Base-by-base conservation (phyloP, 2,329 filamentous ascomycete species). In the Ophiosphaerella korrae region DNA sequence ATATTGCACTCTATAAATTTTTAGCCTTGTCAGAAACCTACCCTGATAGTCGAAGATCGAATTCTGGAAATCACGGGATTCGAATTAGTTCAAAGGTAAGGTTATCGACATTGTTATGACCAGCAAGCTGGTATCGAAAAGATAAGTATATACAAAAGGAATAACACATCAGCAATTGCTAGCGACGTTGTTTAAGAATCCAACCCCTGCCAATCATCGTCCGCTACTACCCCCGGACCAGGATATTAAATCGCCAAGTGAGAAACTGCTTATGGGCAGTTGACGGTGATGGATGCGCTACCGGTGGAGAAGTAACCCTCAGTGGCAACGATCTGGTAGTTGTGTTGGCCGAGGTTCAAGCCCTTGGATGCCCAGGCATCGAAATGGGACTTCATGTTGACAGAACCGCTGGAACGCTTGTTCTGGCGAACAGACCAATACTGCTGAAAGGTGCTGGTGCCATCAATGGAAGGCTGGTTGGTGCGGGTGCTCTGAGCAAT, bases 281-380 rank as follows among this genome's bases (percentile, higher is more conserved):
- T 59, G 42, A 82, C 79, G 50, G 75, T 82, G 60, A 83, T 82
- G 41, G 62, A 66, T 12, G 80, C 72, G 40, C 67, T 75, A 0
- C 82, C 81, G 50, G 70, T 74, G 66, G 78, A 80, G 62, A 75
- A 73, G 70, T 82, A 83, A 2, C 80, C 82, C 72, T 83, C 81
- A 1, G 78, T 79, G 16, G 81, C 80, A 24, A 83, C 73, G 51
- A 84, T 82, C 60, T 70, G 66, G 60, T 72, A 72, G 56, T 72
- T 63, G 56, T 70, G 64, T 21, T 36, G 54, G 18, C 69, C 69
- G 5, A 72, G 57, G 7, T 50, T 58, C 63, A 72, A 63, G 42
- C 69, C 69, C 55, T 61, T 56, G 34, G 54, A 52, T 18, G 67
- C 62, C 69, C 69, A 72, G n/a, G 66, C 68, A 48, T 71, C 62